Evolutionary conservation across 2,329 filamentous ascomycete genomes (phyloP).

Genomic region (Xylariaceae sp.): DNA sequence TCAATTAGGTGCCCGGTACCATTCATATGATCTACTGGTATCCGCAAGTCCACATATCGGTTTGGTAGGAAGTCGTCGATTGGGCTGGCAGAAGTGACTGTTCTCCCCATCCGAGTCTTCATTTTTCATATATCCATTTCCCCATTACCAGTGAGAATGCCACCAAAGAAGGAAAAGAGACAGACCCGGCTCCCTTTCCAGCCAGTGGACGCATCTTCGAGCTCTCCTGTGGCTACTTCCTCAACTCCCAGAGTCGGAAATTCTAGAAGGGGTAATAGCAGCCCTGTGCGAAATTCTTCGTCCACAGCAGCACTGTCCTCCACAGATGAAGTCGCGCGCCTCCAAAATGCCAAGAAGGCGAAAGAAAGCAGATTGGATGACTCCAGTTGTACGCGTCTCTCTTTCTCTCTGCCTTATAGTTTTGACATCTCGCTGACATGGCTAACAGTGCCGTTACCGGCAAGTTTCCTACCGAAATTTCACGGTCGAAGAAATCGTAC

Average conservation of each 20-base stretch:
- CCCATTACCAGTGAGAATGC: slow-evolving; percentile 17
- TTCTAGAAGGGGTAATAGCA: slow-evolving; percentile 20
- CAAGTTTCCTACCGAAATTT: slow-evolving; percentile 30
- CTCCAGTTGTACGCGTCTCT: slow-evolving; percentile 19
- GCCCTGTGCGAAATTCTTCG: slow-evolving; percentile 11
- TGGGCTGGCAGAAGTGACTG: too few relatives aligned
- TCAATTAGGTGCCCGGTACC: not conserved
- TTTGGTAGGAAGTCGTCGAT: too few relatives aligned
- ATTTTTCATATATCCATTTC: not conserved
- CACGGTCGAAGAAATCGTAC: slow-evolving; percentile 11
- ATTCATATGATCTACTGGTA: too few relatives aligned
- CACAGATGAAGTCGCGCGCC: not conserved
- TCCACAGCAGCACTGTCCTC: slow-evolving; percentile 6
- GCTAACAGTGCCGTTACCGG: slow-evolving; percentile 12
- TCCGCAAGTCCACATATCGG: not conserved
- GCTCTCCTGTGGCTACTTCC: slow-evolving; percentile 21
- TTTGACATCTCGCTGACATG: slow-evolving; percentile 6
- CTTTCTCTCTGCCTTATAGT: not conserved
- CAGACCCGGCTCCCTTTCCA: slow-evolving; percentile 35
- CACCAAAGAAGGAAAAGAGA: slow-evolving; percentile 23
- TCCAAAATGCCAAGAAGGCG: slow-evolving; percentile 6
- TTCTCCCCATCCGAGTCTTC: not conserved
- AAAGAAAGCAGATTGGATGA: slow-evolving; percentile 19
- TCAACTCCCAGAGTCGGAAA: slow-evolving; percentile 32
- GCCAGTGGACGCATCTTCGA: slow-evolving; percentile 22